These are phyloP conservation scores for Podaxis sp. DNA, from an alignment of 768 basidiomycete species.

Conservation along the genomic window DNA sequence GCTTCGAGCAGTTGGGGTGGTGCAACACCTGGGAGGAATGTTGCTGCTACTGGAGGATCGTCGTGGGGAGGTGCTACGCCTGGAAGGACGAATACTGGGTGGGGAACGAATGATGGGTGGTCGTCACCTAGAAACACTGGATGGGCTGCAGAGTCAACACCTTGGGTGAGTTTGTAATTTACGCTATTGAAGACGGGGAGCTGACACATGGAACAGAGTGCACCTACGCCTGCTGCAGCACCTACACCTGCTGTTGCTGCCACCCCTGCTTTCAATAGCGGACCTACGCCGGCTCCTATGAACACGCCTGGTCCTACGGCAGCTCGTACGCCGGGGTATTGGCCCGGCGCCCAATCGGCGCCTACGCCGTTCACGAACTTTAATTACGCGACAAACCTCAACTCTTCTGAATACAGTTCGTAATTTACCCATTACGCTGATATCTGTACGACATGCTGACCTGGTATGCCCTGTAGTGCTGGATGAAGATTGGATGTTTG, in stretches of 20 bases:
- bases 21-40: slow-evolving; percentile 40
- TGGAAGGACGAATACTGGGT: slow-evolving; percentile 22
- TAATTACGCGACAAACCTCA: neutral
- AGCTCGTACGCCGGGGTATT: slow-evolving; percentile 35
- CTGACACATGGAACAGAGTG: slow-evolving; percentile 31
- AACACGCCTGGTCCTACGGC: slow-evolving; percentile 27
- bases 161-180: slow-evolving; percentile 22
- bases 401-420: slow-evolving; percentile 17
- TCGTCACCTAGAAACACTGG: slow-evolving; percentile 10
- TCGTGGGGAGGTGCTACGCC: slow-evolving; percentile 50
- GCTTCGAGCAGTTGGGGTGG: slow-evolving; percentile 39
- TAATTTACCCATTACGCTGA: neutral
- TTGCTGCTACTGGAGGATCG: slow-evolving; percentile 20
- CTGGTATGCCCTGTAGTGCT: slow-evolving; percentile 13
- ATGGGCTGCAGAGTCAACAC: slow-evolving; percentile 11
- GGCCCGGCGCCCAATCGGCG: slow-evolving; percentile 32
- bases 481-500: slow-evolving; percentile 43
- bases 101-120: slow-evolving; percentile 22
- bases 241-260: slow-evolving; percentile 23
- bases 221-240: slow-evolving; percentile 44
- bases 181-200: neutral
- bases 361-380: slow-evolving; percentile 12
- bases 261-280: slow-evolving; percentile 33
- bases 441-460: neutral
- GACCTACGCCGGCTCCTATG: slow-evolving; percentile 37